phyloP scores from a whole-genome alignment of 1,139 yeast species.

The Suhomyces ambrosiae region DNA sequence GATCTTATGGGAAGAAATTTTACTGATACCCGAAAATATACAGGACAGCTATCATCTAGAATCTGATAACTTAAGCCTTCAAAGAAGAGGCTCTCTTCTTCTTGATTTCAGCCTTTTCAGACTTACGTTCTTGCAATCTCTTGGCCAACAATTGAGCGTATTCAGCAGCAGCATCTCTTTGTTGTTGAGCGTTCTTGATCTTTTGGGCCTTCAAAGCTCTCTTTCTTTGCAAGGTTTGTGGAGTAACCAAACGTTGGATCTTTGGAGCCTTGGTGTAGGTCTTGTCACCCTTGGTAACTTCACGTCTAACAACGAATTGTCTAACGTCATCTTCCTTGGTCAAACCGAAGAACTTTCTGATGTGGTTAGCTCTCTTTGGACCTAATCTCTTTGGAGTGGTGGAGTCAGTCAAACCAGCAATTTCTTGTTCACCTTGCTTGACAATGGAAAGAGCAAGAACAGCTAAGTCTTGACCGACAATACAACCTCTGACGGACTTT shows the following conservation, averaged over 20 bases:
- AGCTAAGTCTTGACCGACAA: slow-evolving; percentile 96
- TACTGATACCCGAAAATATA: slow-evolving; percentile 5
- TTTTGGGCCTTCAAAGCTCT: slow-evolving; percentile 93
- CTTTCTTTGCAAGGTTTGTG: slow-evolving; percentile 99
- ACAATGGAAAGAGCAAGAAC: slow-evolving; percentile 90
- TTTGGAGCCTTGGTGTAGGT: slow-evolving; percentile 99
- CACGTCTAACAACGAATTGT: slow-evolving; percentile 98
- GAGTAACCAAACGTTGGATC: slow-evolving; percentile 99
- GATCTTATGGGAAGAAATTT: slow-evolving; percentile 8
- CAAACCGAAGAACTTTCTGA: slow-evolving; percentile 98
- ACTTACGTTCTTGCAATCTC: slow-evolving; percentile 98
- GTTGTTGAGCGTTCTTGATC: slow-evolving; percentile 96
- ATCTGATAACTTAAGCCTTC: slow-evolving; percentile 59
- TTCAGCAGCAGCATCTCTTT: slow-evolving; percentile 99
- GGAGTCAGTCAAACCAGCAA: slow-evolving; percentile 93
- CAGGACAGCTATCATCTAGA: slow-evolving; percentile 10
- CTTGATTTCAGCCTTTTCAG: slow-evolving; percentile 96
- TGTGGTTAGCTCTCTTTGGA: slow-evolving; percentile 99
- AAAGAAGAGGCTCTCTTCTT: slow-evolving; percentile 99
- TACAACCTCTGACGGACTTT: slow-evolving; percentile 99
- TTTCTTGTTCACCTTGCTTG: slow-evolving; percentile 96
- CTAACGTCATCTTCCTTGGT: slow-evolving; percentile 95
- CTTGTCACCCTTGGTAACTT: slow-evolving; percentile 96
- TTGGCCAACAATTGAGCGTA: slow-evolving; percentile 98
- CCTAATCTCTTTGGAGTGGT: slow-evolving; percentile 98